These are phyloP conservation scores for Carex kokanica DNA, from an alignment of 176 grass and related monocot species.

Conservation along the genomic window DNA sequence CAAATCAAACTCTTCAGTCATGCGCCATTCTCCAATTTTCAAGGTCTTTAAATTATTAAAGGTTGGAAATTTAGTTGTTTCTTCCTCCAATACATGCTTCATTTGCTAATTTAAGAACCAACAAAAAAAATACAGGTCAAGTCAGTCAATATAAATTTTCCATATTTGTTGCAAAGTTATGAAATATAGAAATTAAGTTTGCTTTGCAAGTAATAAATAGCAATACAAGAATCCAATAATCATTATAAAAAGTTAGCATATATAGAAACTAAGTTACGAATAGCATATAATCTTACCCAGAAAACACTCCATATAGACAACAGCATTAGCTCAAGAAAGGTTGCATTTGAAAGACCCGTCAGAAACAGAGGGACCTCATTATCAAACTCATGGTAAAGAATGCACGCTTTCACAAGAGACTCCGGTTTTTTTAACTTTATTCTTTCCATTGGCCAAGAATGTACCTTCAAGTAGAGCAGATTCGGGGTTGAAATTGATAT, in stretches of 20 bases:
- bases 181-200: not conserved
- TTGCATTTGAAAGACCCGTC: constrained; percentile 2
- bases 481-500: too few species aligned
- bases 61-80: not conserved
- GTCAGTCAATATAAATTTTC: not conserved
- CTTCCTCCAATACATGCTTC: not conserved
- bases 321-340: not conserved
- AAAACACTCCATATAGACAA: not conserved
- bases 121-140: not conserved
- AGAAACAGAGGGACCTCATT: not conserved
- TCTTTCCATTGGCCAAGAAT: too few species aligned
- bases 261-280: not conserved
- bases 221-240: too few species aligned
- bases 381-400: not conserved
- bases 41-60: constrained; percentile 1
- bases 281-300: not conserved
- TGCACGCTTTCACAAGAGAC: too few species aligned
- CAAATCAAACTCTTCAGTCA: not conserved
- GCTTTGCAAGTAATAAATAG: too few species aligned
- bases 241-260: not conserved
- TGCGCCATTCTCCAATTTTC: constrained; percentile 5
- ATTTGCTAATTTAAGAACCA: not conserved
- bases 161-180: not conserved
- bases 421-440: too few species aligned
- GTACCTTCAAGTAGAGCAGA: too few species aligned